Percentiles rank a stretch among this genome's conserved stretches.
These are phyloP conservation scores for Blastobotrys persicus DNA, from an alignment of 1,139 yeast species.

Conservation along the genomic window DNA sequence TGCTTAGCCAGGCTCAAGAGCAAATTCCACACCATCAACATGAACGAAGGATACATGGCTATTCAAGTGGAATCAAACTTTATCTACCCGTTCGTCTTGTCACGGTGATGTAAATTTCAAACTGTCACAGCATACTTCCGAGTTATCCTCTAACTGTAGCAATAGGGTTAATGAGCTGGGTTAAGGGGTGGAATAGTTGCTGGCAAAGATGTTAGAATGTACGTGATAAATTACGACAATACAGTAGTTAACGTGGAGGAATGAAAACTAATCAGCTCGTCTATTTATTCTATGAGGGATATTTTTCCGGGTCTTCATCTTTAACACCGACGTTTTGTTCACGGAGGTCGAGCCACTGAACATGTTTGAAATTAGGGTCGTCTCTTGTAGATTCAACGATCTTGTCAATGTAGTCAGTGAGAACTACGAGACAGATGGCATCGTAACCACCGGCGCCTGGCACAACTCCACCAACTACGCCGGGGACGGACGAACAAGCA, in stretches of 20 bases:
- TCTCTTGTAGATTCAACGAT: conserved; percentile 40
- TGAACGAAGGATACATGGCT: not conserved
- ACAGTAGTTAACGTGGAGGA: too few relatives aligned
- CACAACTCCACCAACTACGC: conserved; percentile 90
- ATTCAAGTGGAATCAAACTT: not conserved
- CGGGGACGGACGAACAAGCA: conserved; percentile 52
- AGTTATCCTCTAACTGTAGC: too few relatives aligned
- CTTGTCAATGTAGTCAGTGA: conserved; percentile 44
- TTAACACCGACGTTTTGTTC: conserved; percentile 37
- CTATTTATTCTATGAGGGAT: not conserved
- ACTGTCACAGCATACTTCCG: too few relatives aligned
- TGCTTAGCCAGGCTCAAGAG: not conserved
- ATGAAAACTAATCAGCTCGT: too few relatives aligned
- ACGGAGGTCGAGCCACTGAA: conserved; percentile 37
- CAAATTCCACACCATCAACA: not conserved
- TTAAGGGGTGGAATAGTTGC: too few relatives aligned
- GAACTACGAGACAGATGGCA: conserved; percentile 74
- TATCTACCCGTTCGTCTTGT: not conserved
- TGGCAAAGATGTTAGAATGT: too few relatives aligned
- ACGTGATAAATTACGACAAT: too few relatives aligned
- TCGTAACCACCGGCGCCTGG: conserved; percentile 99
- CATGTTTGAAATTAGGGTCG: conserved; percentile 26
- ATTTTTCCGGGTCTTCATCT: conserved; percentile 16
- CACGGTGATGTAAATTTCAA: not conserved
- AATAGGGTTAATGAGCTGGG: not conserved